Evolutionary conservation across 2,329 filamentous ascomycete species (phyloP).

Genomic region (Didymella lethalis): DNA sequence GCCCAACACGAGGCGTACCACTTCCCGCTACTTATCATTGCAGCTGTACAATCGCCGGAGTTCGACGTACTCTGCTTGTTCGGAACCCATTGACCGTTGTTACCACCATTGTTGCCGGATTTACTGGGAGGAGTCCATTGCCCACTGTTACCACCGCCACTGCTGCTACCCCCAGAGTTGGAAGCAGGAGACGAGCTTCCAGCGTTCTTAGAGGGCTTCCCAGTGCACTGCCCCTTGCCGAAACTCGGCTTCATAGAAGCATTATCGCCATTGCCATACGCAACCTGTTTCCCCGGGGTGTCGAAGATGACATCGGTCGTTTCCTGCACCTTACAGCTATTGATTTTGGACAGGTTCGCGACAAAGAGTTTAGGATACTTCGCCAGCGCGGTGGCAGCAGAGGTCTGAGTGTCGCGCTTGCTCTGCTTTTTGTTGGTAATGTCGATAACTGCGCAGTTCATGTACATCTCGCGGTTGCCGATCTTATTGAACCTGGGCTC

Average conservation of each 20-base stretch:
- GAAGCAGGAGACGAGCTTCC: constrained; percentile 10
- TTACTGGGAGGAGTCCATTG: neutral
- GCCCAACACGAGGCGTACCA: constrained; percentile 8
- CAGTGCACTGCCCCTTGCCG: constrained; percentile 29
- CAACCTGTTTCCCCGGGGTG: constrained; percentile 51
- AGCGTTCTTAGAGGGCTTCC: constrained; percentile 27
- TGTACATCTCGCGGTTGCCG: constrained; percentile 86
- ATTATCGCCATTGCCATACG: constrained; percentile 48
- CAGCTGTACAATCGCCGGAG: constrained; percentile 1
- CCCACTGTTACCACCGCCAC: neutral
- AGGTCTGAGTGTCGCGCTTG: constrained; percentile 58
- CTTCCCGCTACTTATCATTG: neutral
- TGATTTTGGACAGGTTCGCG: constrained; percentile 54
- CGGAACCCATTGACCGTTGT: neutral
- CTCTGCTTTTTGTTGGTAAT: constrained; percentile 61
- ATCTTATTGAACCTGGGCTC: constrained; percentile 67
- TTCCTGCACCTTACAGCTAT: constrained; percentile 52
- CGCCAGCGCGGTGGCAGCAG: constrained; percentile 38
- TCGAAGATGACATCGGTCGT: constrained; percentile 52
- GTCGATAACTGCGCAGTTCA: constrained; percentile 79
- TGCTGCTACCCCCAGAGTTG: constrained; percentile 10
- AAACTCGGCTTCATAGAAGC: constrained; percentile 26
- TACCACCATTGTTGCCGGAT: neutral
- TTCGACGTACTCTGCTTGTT: neutral
- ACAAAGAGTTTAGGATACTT: constrained; percentile 54